Percentiles rank a stretch among this genome's conserved stretches.
phyloP scores from a whole-genome alignment of 345 rosid genomes.

The Hirschfeldia incana region DNA sequence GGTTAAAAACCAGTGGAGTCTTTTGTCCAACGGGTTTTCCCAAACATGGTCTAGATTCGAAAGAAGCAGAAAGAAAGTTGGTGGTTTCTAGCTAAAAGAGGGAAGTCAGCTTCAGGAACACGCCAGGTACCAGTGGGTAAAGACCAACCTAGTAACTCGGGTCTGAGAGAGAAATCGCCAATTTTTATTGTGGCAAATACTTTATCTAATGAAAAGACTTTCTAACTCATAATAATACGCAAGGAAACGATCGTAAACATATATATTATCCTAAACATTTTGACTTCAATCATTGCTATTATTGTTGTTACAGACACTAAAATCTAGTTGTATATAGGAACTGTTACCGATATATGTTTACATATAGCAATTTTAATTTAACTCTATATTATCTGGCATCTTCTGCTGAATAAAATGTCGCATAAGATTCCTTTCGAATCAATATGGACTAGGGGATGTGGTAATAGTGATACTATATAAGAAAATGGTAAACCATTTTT shows the following conservation, averaged over 20 bases:
- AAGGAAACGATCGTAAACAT: background rate
- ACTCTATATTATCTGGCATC: conserved; percentile 15
- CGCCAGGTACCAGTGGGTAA: too few species aligned
- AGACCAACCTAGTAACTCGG: too few species aligned
- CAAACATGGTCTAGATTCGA: too few species aligned
- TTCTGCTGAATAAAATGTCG: conserved; percentile 2
- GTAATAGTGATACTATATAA: too few species aligned
- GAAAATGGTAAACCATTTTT: too few species aligned
- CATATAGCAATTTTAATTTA: background rate
- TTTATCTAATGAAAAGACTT: background rate
- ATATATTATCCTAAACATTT: background rate
- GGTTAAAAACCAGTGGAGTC: too few species aligned
- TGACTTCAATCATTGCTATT: background rate
- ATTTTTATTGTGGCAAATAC: too few species aligned
- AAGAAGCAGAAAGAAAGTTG: too few species aligned
- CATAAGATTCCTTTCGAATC: conserved; percentile 14
- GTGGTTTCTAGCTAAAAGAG: too few species aligned
- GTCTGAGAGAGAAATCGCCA: too few species aligned
- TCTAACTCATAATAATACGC: background rate
- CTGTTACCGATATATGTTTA: background rate
- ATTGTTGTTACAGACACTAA: background rate
- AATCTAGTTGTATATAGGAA: background rate
- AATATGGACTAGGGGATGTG: background rate
- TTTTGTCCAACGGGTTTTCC: too few species aligned
- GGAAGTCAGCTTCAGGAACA: too few species aligned